Evolutionary conservation across 108 stramenopile species (phyloP).

Genomic region (Conticribra weissflogii): DNA sequence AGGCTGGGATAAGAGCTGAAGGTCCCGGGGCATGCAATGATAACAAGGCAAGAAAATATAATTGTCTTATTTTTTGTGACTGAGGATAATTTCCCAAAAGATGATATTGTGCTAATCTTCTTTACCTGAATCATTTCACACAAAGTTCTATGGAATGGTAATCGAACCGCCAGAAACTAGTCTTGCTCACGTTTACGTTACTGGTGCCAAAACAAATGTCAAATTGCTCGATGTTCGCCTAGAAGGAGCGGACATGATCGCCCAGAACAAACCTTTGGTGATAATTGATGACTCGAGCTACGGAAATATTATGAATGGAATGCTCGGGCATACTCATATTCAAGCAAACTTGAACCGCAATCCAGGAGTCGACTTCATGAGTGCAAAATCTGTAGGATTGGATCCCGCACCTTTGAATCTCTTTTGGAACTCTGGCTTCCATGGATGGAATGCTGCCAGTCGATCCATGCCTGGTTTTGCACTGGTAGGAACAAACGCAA

Average conservation of each 20-base stretch:
- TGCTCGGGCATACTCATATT: constrained; percentile 37
- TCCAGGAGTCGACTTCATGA: constrained; percentile 34
- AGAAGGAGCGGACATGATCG: constrained; percentile 34
- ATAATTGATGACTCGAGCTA: constrained; percentile 44
- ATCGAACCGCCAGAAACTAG: constrained; percentile 33
- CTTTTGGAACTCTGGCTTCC: constrained; percentile 41
- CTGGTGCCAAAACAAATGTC: constrained; percentile 45
- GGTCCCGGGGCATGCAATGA: constrained; percentile 48
- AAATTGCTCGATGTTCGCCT: constrained; percentile 31
- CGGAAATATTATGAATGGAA: constrained; percentile 43
- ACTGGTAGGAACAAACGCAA: constrained; percentile 10
- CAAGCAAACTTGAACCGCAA: constrained; percentile 40
- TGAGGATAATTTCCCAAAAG: no score
- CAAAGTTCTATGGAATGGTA: constrained; percentile 45
- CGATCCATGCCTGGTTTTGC: constrained; percentile 33
- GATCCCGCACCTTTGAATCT: constrained; percentile 34
- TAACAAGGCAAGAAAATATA: no score
- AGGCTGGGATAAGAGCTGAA: constrained; percentile 22
- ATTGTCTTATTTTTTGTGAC: no score
- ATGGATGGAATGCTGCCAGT: constrained; percentile 9
- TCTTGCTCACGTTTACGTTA: constrained; percentile 35
- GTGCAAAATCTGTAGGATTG: constrained; percentile 21
- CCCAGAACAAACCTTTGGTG: constrained; percentile 24
- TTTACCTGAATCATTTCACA: no score
- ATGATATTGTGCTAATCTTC: no score